Evolutionary conservation across 495 filamentous ascomycete species (phyloP), one percentile per base, ranked within the genome.

Genomic region (Cairneyella variabilis): DNA sequence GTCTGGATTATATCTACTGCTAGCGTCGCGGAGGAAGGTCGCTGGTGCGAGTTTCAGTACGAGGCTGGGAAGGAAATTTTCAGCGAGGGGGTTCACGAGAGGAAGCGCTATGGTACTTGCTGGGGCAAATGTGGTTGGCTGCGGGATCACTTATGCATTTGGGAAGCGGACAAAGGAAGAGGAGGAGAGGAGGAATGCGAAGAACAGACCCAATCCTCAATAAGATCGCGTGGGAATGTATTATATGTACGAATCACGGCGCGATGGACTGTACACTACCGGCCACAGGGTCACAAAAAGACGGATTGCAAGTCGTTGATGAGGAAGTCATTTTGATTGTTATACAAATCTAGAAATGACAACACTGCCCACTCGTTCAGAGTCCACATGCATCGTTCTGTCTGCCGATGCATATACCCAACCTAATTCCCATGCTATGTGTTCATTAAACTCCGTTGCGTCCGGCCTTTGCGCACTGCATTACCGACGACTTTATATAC

Each of bases 1-100:
- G 83, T 90, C 85, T 34, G 89, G 84, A 3, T 70, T 96, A 18
- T 98, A 97, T 66, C 71, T 91, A 14, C 68, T 97, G 9, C 73
- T 91, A 38, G 91, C 89, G 20, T 68, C 78, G 54, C 78, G 89
- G 50, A 76, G 86, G 54, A 57, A 36, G 11, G 45, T 56, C 5
- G 48, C 21, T 6, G 54, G 57, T 3, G 38, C 23, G 20, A 57
- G 34, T 43, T 53, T 62, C 32, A 36, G 40, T 27, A 49, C 38
- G 54, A 59, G 40, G 62, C 77, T 83, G 59, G 60, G 66, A 45
- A 78, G 75, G 54, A 85, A 80, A 64, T 85, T 87, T 66, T 78
- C 80, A 16, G 68, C 78, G 22, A 76, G 88, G 43, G 90, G 91
- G 2, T 67, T 84, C 32, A 78, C 91, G 39, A 77, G 90, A 46